Percentiles rank a stretch among this genome's conserved stretches.
Evolutionary conservation across 768 basidiomycete species (phyloP).

Genomic region (Leccinellum albellum): DNA sequence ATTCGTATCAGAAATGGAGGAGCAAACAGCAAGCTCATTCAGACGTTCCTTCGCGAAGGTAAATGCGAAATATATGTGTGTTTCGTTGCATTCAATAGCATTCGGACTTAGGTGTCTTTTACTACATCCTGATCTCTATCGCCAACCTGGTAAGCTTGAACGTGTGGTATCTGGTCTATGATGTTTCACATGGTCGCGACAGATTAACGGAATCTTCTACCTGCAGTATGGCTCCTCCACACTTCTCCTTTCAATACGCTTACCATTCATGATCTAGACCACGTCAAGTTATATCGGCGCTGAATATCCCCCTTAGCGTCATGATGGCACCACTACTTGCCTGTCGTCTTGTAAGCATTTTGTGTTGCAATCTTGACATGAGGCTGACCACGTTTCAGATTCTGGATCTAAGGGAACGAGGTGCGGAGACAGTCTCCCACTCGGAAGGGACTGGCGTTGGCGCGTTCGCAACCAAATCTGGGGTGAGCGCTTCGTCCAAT

Average conservation of each 20-base stretch:
- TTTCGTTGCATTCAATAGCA: neutral
- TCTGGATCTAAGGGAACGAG: slow-evolving; percentile 77
- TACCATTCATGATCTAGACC: slow-evolving; percentile 44
- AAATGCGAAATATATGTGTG: slow-evolving; percentile 10
- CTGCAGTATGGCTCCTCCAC: slow-evolving; percentile 56
- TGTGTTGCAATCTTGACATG: neutral
- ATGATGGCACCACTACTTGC: slow-evolving; percentile 80
- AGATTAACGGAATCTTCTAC: slow-evolving; percentile 82
- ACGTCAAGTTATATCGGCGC: slow-evolving; percentile 76
- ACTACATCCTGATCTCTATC: slow-evolving; percentile 82
- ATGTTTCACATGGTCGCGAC: slow-evolving; percentile 3
- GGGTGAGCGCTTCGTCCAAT: slow-evolving; percentile 28
- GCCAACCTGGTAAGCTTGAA: slow-evolving; percentile 58
- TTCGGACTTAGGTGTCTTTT: slow-evolving; percentile 57
- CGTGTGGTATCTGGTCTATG: neutral
- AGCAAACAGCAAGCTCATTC: slow-evolving; percentile 74
- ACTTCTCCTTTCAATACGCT: neutral
- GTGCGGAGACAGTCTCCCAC: slow-evolving; percentile 72
- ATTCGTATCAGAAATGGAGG: slow-evolving; percentile 74
- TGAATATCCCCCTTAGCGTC: slow-evolving; percentile 80
- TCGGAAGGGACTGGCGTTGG: slow-evolving; percentile 69
- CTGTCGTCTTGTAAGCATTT: slow-evolving; percentile 60
- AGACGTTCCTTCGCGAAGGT: slow-evolving; percentile 84
- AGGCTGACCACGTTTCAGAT: slow-evolving; percentile 46
- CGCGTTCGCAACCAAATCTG: slow-evolving; percentile 63